phyloP scores from a whole-genome alignment of 257 asterid genomes.

The Scutellaria barbata region DNA sequence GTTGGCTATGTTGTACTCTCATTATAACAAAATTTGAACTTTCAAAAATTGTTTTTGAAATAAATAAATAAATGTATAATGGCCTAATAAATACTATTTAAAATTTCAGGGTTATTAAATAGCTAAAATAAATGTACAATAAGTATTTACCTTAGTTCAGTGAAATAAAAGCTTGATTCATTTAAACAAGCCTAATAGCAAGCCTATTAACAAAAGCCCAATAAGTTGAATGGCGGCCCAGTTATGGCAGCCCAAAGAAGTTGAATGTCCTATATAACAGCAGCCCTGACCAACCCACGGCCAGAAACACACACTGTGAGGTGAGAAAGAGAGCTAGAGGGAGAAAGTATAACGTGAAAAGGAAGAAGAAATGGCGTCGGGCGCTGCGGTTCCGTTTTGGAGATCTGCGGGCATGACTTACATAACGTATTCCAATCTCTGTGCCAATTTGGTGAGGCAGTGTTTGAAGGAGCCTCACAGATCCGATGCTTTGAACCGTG shows the following conservation, averaged over 20 bases:
- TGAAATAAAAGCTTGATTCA: no score
- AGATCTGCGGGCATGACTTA: slow-evolving; percentile 93
- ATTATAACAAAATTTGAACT: no score
- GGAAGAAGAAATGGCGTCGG: slow-evolving; percentile 56
- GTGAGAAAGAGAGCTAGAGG: slow-evolving; percentile 37
- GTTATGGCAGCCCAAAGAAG: slow-evolving; percentile 16
- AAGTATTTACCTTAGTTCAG: no score
- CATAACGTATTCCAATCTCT: slow-evolving; percentile 79
- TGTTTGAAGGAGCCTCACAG: slow-evolving; percentile 84
- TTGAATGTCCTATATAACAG: background rate
- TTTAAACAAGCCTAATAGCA: no score
- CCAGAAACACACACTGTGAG: slow-evolving; percentile 20
- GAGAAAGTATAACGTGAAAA: slow-evolving; percentile 19
- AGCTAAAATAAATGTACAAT: no score
- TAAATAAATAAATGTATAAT: no score
- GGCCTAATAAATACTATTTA: no score
- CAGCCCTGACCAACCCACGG: slow-evolving; percentile 13
- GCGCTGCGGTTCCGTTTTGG: slow-evolving; percentile 80
- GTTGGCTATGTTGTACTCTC: no score
- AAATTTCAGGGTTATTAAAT: no score
- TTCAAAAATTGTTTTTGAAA: no score
- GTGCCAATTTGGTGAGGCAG: slow-evolving; percentile 85
- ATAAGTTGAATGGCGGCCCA: slow-evolving; percentile 18
- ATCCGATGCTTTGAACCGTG: slow-evolving; percentile 77
- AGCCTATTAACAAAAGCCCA: slow-evolving; percentile 31